Conservation (phyloP, 805 yeast genomes). For the Sungouiozyma intestinalis region DNA sequence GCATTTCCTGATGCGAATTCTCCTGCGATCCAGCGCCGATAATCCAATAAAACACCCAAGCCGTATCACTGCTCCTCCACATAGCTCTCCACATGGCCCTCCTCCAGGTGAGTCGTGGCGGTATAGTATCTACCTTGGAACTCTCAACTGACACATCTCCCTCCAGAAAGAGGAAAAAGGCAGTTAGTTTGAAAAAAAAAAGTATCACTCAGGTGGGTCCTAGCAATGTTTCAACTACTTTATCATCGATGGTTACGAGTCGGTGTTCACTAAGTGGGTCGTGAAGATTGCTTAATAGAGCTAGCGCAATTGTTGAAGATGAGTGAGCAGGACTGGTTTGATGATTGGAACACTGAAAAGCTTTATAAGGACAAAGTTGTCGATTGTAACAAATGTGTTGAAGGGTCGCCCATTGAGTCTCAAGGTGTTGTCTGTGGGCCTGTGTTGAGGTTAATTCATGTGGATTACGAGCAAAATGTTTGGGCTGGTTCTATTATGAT, state of each 20-base stretch:
- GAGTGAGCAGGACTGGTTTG: constrained; percentile 21
- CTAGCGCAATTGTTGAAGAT: no score
- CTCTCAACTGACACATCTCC: no score
- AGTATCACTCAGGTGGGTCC: no score
- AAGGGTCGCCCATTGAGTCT: constrained; percentile 13
- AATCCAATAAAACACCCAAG: no score
- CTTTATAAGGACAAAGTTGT: constrained; percentile 14
- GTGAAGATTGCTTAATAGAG: no score
- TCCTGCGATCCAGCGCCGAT: no score
- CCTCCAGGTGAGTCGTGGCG: no score
- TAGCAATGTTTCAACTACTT: not conserved
- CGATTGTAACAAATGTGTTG: constrained; percentile 15
- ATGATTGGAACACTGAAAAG: constrained; percentile 18
- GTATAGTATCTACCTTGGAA: no score
- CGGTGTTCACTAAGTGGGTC: no score
- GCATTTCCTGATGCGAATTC: no score
- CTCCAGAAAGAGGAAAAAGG: constrained; percentile 6
- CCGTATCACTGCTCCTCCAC: no score
- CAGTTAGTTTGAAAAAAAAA: constrained; percentile 6
- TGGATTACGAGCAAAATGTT: constrained; percentile 37
- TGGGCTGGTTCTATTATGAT: constrained; percentile 65
- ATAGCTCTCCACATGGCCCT: no score
- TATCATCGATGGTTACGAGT: not conserved
- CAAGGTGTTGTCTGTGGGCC: constrained; percentile 60
- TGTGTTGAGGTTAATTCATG: constrained; percentile 53